Evolutionary conservation across 148 eudicot species (phyloP), one percentile per base, ranked within the genome.

Genomic region (Amaranthus hypochondriacus): DNA sequence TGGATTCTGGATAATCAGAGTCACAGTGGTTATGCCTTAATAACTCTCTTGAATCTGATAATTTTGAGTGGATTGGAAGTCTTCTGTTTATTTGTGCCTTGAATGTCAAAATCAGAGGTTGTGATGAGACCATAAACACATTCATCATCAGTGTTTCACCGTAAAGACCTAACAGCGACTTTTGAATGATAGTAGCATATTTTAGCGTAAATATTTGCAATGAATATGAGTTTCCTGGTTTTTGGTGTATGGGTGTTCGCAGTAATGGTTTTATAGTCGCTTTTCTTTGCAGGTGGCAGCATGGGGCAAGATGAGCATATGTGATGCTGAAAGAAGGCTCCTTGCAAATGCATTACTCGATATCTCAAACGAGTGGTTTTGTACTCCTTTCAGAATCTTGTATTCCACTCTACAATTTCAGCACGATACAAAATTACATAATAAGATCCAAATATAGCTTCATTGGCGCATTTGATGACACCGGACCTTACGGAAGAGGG

Each of bases 231-330:
- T 28, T 28, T 28, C 39, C 39, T 28, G 39, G 39, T 28, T 28
- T 28, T 28, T 28, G 21, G 5, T 43, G 60, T n/a, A 8, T 18
- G 57, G 44, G 0, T 47, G n/a, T 4, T 9, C 4, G 10, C 7
- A 9, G 55, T 49, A 54, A 54, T 63, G 39, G 52, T 49, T 78
- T 15, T 47, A 57, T 5, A 43, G 50, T 9, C 18, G 47, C 63
- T 44, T 69, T 60, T 49, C 15, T 62, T 57, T 68, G 65, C 85
- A 89, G 93, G 69, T 83, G 3, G 68, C 87, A 48, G 85, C 88
- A 77, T 92, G 97, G 97, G 97, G 97, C 44, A 84, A 11, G 79
- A 92, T 92, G 97, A 92, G 89, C 66, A 88, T 92, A 89, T 88
- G 95, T 68, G 97, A 92, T 73, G 95, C 97, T 0, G 97, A 89